Percentiles rank a stretch among this genome's conserved stretches.
These are phyloP conservation scores for Musa itinerans DNA, from an alignment of 176 grass and related monocot species.

Conservation along the genomic window DNA sequence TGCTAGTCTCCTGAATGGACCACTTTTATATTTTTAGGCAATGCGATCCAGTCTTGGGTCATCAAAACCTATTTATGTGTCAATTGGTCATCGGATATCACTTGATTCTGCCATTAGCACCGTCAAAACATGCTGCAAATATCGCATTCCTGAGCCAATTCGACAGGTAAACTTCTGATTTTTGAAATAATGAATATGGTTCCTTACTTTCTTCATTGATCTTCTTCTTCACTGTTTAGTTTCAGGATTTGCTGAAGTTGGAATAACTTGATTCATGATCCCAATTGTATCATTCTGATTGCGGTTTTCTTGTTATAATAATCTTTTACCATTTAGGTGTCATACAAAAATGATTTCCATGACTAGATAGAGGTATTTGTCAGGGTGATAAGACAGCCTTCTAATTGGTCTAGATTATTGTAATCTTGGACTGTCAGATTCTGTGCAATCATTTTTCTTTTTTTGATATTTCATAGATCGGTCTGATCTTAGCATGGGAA, in stretches of 20 bases:
- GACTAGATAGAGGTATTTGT: not conserved
- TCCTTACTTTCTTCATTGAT: not conserved
- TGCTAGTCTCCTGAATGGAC: not conserved
- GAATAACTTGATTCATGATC: not conserved
- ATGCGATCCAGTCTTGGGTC: conserved; percentile 43
- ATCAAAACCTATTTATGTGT: conserved; percentile 64
- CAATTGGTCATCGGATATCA: conserved; percentile 71
- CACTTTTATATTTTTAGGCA: conserved; percentile 34
- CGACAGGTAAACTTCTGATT: conserved; percentile 50
- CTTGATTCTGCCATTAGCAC: conserved; percentile 47
- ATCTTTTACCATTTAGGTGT: not conserved
- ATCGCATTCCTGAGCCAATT: conserved; percentile 72
- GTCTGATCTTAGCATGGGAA: not conserved
- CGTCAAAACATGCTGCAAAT: conserved; percentile 59
- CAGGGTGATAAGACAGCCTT: not conserved
- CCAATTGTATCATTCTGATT: not conserved
- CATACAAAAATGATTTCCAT: not conserved
- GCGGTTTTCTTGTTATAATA: not conserved
- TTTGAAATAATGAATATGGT: not conserved
- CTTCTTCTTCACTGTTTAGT: conserved; percentile 11
- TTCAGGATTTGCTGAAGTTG: not conserved
- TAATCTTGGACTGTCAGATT: not conserved
- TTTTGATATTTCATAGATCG: not conserved
- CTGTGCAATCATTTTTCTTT: not conserved
- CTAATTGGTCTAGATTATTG: not conserved